A percentile compares a stretch with the other conserved stretches of the same genome.
These are phyloP conservation scores for Ambrosiella beaveri DNA, from an alignment of 2,329 filamentous ascomycete genomes.

Conservation along the genomic window DNA sequence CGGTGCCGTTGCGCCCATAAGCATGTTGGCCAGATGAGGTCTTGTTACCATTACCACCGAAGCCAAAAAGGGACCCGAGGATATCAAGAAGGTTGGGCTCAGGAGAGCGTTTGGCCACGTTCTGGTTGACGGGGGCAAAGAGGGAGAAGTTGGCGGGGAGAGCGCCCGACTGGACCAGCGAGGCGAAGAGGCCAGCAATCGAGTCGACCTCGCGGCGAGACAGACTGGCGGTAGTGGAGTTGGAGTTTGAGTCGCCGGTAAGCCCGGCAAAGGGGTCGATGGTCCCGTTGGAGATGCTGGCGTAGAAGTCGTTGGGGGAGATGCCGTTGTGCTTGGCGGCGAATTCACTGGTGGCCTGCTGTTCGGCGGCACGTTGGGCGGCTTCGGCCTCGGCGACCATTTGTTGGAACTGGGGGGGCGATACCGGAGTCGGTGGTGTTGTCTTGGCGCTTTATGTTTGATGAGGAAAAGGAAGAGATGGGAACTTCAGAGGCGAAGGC, in stretches of 20 bases:
- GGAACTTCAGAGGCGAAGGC: slow-evolving; percentile 43
- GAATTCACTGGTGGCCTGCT: slow-evolving; percentile 28
- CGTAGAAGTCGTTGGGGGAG: slow-evolving; percentile 44
- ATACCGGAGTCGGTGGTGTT: slow-evolving; percentile 42
- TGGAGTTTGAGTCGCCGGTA: slow-evolving; percentile 34
- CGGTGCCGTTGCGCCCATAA: slow-evolving; percentile 29
- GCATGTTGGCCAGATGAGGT: slow-evolving; percentile 17
- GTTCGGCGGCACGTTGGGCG: no score
- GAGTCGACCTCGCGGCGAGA: slow-evolving; percentile 21
- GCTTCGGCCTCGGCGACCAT: no score
- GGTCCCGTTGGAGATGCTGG: slow-evolving; percentile 28
- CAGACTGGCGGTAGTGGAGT: slow-evolving; percentile 42
- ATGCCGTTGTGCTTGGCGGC: slow-evolving; percentile 49
- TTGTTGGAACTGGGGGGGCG: slow-evolving; percentile 37
- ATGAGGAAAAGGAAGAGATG: no score
- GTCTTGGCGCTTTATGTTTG: no score
- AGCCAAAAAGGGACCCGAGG: slow-evolving; percentile 34
- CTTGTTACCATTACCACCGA: slow-evolving; percentile 39
- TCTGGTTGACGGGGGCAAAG: no score
- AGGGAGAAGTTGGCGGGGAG: no score
- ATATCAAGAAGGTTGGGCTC: slow-evolving; percentile 23
- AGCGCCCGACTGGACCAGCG: slow-evolving; percentile 20
- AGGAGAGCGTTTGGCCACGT: no score
- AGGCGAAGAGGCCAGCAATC: slow-evolving; percentile 42
- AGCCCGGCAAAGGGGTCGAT: slow-evolving; percentile 48